A percentile compares a stretch with the other conserved stretches of the same genome.
These are phyloP conservation scores for Debaryomyces fabryi DNA, from an alignment of 1,139 yeast species.

Conservation along the genomic window DNA sequence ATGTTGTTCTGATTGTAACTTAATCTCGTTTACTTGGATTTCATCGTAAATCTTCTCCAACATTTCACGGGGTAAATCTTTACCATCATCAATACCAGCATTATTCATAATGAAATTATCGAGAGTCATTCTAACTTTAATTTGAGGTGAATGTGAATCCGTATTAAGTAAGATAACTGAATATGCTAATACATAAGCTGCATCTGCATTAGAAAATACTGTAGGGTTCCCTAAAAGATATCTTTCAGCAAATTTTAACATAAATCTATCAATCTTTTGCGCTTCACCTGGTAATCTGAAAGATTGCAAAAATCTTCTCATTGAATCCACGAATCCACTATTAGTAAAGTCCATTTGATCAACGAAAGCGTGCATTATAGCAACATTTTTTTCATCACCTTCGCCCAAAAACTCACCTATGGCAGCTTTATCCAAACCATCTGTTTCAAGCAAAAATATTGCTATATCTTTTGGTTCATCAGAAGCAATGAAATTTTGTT, in stretches of 20 bases:
- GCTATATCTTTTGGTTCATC: conserved; percentile 74
- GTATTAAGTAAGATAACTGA: conserved; percentile 94
- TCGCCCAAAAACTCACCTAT: conserved; percentile 95
- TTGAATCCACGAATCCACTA: conserved; percentile 77
- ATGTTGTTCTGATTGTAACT: conserved; percentile 89
- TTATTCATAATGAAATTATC: conserved; percentile 87
- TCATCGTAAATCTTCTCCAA: conserved; percentile 72
- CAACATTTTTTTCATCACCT: conserved; percentile 75
- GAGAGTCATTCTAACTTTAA: conserved; percentile 81
- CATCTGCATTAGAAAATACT: conserved; percentile 86
- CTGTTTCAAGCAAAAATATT: conserved; percentile 69
- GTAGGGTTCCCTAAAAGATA: conserved; percentile 86
- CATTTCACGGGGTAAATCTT: conserved; percentile 76
- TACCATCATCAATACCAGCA: conserved; percentile 91
- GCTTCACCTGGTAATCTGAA: conserved; percentile 98
- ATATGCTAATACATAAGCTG: conserved; percentile 90
- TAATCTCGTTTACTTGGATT: conserved; percentile 81
- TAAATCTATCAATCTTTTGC: conserved; percentile 93
- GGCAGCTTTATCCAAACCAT: conserved; percentile 79
- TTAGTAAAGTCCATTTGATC: conserved; percentile 79
- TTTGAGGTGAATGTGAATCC: conserved; percentile 87
- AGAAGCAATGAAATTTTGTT: conserved; percentile 62
- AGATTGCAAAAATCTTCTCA: conserved; percentile 80
- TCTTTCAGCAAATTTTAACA: conserved; percentile 95
- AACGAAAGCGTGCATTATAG: conserved; percentile 92